Conservation (phyloP, 208 protist genomes). For the Acanthamoeba healyi region DNA sequence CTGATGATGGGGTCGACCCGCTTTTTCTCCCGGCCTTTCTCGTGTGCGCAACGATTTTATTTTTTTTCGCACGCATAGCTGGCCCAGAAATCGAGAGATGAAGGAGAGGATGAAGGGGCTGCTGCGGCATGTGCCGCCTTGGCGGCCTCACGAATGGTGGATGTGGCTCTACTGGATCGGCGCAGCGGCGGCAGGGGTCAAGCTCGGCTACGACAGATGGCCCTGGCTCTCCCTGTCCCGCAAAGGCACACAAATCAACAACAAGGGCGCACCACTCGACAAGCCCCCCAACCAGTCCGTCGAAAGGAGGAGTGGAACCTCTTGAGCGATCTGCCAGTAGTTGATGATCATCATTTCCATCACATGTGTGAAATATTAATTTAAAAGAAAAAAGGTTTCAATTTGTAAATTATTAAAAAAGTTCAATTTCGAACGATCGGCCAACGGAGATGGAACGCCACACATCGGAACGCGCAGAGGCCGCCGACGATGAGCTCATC, state of each 20-base stretch:
- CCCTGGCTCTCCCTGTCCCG: background rate
- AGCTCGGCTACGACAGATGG: constrained; percentile 40
- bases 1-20: too few relatives aligned
- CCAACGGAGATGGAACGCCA: background rate
- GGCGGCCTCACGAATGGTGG: constrained; percentile 3
- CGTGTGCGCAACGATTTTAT: background rate
- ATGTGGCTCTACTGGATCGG: constrained; percentile 50
- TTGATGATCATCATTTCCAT: too few relatives aligned
- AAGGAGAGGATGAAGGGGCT: background rate
- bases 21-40: background rate
- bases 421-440: too few relatives aligned
- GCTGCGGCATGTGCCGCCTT: background rate
- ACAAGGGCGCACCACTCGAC: background rate
- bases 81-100: background rate
- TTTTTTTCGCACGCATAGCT: background rate
- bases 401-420: too few relatives aligned
- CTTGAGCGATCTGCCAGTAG: too few relatives aligned
- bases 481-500: background rate
- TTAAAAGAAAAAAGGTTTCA: background rate
- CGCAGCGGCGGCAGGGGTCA: background rate
- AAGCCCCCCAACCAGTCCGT: background rate
- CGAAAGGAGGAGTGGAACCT: too few relatives aligned
- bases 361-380: background rate
- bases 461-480: background rate
- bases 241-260: background rate